Conservation (phyloP, 2,329 filamentous ascomycete genomes). For the Fusarium tjaetaba region DNA sequence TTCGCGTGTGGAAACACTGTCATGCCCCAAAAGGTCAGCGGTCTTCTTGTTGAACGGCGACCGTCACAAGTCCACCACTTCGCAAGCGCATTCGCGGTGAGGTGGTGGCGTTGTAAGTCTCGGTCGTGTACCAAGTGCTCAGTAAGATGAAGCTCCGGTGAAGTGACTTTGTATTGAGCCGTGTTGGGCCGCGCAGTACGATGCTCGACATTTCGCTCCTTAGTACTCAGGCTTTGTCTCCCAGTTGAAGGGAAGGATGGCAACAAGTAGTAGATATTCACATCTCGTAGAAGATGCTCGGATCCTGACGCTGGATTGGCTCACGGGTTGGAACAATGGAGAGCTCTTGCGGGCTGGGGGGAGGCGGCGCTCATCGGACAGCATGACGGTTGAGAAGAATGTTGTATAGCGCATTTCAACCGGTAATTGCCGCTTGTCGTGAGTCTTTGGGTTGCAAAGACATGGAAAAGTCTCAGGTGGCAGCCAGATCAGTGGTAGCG, state of each 20-base stretch:
- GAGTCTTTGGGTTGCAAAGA: too few species aligned
- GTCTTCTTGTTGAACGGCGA: neutral
- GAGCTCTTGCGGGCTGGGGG: neutral
- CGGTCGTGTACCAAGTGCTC: neutral
- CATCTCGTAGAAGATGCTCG: accelerated
- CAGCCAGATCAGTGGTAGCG: neutral
- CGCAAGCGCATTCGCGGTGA: accelerated
- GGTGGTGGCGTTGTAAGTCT: too few species aligned
- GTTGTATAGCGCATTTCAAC: neutral
- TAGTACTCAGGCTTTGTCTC: neutral
- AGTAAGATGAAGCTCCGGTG: neutral
- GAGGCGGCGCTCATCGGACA: neutral
- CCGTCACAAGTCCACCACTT: neutral
- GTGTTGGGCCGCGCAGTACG: too few species aligned
- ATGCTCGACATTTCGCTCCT: neutral
- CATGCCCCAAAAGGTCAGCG: too few species aligned
- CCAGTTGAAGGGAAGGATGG: too few species aligned
- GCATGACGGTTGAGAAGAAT: accelerated
- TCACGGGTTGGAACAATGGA: too few species aligned
- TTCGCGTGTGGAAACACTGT: too few species aligned
- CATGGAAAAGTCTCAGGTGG: neutral
- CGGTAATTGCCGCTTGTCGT: accelerated
- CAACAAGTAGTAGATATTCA: neutral
- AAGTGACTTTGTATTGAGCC: too few species aligned
- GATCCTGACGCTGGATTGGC: too few species aligned